Evolutionary conservation across 176 grass and related monocot genomes (phyloP).

Genomic region (Musa beccarii): DNA sequence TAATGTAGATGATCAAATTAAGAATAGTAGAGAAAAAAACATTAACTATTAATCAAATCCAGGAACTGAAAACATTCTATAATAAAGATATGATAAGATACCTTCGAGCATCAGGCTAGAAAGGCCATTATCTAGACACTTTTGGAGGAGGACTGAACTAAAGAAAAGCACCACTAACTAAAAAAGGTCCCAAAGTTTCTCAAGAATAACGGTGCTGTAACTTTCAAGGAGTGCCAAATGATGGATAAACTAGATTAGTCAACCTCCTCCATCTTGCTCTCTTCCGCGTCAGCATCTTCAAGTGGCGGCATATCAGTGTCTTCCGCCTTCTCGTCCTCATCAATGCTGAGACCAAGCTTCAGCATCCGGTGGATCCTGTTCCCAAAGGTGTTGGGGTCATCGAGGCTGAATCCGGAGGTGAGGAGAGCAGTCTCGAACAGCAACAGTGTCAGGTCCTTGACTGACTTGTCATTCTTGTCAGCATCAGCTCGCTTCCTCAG

Average conservation of each 20-base stretch:
- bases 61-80: too few species aligned
- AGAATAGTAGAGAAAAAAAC: too few species aligned
- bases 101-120: too few species aligned
- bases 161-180: too few species aligned
- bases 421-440: conserved; percentile 43
- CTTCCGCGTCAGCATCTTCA: conserved; percentile 30
- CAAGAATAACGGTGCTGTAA: too few species aligned
- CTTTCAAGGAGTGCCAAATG: too few species aligned
- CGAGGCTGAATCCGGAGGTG: conserved; percentile 42
- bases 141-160: too few species aligned
- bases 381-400: conserved; percentile 42
- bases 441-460: conserved; percentile 41
- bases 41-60: too few species aligned
- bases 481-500: conserved; percentile 40
- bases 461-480: conserved; percentile 48
- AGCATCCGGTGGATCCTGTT: conserved; percentile 45
- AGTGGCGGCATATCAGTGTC: conserved; percentile 33
- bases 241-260: conserved; percentile 7
- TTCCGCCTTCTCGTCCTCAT: conserved; percentile 29
- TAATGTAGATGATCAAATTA: too few species aligned
- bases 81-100: too few species aligned
- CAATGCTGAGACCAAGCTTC: conserved; percentile 39
- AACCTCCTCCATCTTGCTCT: conserved; percentile 53
- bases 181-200: too few species aligned
- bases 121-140: too few species aligned